phyloP scores from a whole-genome alignment of 441 rosid genomes.

The Breynia disticha region DNA sequence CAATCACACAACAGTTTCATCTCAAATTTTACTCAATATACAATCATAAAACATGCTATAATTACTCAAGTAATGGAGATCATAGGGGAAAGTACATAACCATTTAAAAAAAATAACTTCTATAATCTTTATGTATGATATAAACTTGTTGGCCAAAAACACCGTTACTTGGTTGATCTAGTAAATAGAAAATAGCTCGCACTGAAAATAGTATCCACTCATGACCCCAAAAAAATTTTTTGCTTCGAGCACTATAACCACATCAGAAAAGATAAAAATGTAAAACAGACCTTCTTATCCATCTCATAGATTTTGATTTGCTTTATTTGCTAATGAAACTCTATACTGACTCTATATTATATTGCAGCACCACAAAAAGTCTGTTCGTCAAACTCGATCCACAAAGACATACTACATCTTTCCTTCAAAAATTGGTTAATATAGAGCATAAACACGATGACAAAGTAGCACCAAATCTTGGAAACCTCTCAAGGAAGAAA shows the following conservation, averaged over 20 bases:
- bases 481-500: slow-evolving; percentile 17
- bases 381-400: slow-evolving; percentile 17
- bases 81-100: too few species aligned
- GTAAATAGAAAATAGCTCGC: too few species aligned
- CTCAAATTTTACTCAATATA: too few species aligned
- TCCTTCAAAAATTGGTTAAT: slow-evolving; percentile 21
- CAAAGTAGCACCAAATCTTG: slow-evolving; percentile 13
- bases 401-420: slow-evolving; percentile 18
- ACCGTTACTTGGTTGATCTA: too few species aligned
- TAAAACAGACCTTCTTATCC: slow-evolving; percentile 20
- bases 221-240: too few species aligned
- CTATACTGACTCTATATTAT: slow-evolving; percentile 11
- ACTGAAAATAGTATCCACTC: too few species aligned
- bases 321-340: not conserved
- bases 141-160: too few species aligned
- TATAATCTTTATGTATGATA: too few species aligned
- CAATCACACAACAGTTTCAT: slow-evolving; percentile 14
- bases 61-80: too few species aligned
- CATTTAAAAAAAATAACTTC: too few species aligned
- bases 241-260: too few species aligned
- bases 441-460: slow-evolving; percentile 11
- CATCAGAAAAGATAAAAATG: slow-evolving; percentile 17
- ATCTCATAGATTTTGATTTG: not conserved
- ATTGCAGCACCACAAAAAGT: slow-evolving; percentile 21
- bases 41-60: too few species aligned